Conservation (phyloP, 2,329 filamentous ascomycete genomes). For the Gremmenia infestans region DNA sequence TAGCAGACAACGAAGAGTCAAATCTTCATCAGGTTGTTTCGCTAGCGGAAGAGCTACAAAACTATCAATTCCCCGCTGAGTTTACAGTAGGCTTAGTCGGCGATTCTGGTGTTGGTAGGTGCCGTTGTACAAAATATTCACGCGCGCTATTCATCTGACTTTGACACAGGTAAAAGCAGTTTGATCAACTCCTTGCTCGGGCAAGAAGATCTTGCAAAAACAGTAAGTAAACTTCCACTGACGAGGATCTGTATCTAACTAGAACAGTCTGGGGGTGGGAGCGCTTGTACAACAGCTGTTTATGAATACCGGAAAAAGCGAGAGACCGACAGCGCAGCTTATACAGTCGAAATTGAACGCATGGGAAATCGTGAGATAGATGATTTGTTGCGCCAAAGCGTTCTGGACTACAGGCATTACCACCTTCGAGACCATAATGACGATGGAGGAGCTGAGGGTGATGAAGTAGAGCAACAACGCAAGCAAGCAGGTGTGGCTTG, state of each 20-base stretch:
- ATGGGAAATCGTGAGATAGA: conserved; percentile 11
- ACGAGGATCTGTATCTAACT: background rate
- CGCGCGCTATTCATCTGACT: background rate
- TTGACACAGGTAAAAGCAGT: conserved; percentile 12
- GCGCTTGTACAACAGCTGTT: conserved; percentile 9
- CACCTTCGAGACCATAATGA: conserved; percentile 7
- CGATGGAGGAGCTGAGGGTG: background rate
- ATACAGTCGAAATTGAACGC: conserved; percentile 12
- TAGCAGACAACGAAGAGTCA: conserved; percentile 10
- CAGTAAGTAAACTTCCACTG: conserved; percentile 3
- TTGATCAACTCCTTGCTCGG: conserved; percentile 14
- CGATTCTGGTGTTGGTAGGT: conserved; percentile 16
- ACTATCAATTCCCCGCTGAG: conserved; percentile 13
- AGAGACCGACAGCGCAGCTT: conserved; percentile 4
- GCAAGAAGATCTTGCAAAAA: conserved; percentile 8
- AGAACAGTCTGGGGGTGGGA: conserved; percentile 6
- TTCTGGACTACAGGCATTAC: conserved; percentile 11
- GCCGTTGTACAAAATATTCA: background rate
- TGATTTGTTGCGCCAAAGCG: conserved; percentile 10
- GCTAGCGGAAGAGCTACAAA: conserved; percentile 14
- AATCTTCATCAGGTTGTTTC: conserved; percentile 8
- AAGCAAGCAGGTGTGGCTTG: conserved; percentile 9
- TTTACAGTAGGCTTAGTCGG: conserved; percentile 14
- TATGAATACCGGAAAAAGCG: conserved; percentile 13
- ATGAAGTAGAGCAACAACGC: conserved; percentile 2